A percentile compares a stretch with the other conserved stretches of the same genome.
These are phyloP conservation scores for Cladosporium austrohemisphaericum DNA, from an alignment of 2,329 filamentous ascomycete genomes.

Conservation along the genomic window DNA sequence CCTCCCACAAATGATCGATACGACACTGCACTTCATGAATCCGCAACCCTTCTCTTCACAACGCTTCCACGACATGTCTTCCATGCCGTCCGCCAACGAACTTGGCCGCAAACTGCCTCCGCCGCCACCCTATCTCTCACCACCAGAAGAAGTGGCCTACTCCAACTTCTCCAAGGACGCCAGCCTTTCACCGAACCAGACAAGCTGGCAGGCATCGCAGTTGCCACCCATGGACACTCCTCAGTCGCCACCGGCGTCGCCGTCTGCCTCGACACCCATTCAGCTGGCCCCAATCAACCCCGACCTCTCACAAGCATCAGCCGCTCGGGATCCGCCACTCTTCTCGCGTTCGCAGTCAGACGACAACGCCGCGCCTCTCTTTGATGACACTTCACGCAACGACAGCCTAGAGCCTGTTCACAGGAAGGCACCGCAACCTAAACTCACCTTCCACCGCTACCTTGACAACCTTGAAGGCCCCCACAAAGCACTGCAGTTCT, in stretches of 20 bases:
- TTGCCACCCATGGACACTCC: constrained; percentile 19
- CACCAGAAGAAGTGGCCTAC: constrained; percentile 16
- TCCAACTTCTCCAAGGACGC: constrained; percentile 18
- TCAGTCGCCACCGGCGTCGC: constrained; percentile 21
- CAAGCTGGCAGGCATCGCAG: constrained; percentile 7
- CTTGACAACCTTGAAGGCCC: constrained; percentile 2
- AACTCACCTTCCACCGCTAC: background rate
- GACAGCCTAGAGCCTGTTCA: constrained; percentile 9
- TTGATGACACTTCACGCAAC: constrained; percentile 9
- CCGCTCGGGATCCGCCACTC: constrained; percentile 18
- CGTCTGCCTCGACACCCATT: constrained; percentile 14
- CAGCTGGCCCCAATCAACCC: constrained; percentile 15
- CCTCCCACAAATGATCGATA: constrained; percentile 4
- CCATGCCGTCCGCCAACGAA: background rate
- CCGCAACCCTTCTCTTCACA: constrained; percentile 2
- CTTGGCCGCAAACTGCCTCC: background rate
- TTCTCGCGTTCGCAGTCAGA: constrained; percentile 18
- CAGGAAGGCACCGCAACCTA: background rate
- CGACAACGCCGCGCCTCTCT: constrained; percentile 12
- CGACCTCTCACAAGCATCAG: constrained; percentile 11
- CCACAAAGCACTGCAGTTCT: constrained; percentile 2
- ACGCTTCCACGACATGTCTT: constrained; percentile 4
- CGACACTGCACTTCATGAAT: constrained; percentile 7
- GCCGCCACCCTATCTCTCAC: constrained; percentile 16
- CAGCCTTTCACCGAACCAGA: background rate